These are phyloP conservation scores for Castanea crenata DNA, from an alignment of 306 rosid genomes.

Conservation along the genomic window DNA sequence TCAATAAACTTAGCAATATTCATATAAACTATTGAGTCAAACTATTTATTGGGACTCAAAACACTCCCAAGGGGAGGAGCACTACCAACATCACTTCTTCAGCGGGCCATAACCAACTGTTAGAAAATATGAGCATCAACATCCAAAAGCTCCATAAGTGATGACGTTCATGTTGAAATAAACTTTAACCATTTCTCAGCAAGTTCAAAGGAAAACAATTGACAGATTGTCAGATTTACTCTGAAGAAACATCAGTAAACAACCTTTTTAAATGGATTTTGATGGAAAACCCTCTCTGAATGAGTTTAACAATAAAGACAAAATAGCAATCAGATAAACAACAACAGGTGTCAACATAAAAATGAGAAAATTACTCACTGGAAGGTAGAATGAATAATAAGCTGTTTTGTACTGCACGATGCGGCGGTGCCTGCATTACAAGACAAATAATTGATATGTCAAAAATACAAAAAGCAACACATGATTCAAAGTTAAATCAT, in stretches of 20 bases:
- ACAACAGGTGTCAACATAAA: background rate
- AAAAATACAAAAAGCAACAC: background rate
- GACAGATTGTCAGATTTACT: background rate
- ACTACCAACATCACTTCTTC: background rate
- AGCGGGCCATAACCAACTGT: background rate
- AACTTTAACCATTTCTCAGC: background rate
- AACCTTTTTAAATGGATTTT: background rate
- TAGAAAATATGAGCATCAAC: background rate
- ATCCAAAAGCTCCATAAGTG: background rate
- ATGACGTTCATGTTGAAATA: background rate
- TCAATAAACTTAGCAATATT: background rate
- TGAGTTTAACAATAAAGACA: conserved; percentile 4
- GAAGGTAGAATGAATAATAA: conserved; percentile 93
- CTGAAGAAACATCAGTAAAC: background rate
- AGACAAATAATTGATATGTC: background rate
- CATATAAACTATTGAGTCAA: background rate
- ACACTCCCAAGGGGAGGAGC: background rate
- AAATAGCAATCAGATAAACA: conserved; percentile 11
- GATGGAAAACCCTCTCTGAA: background rate
- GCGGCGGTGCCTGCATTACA: conserved; percentile 76
- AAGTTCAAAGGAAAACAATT: background rate
- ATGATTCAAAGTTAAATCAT: background rate
- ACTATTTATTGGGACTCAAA: background rate
- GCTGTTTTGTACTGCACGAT: conserved; percentile 96
- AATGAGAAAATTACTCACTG: conserved; percentile 50